Base-by-base conservation (phyloP, 495 filamentous ascomycete genomes). In the Podospora anserina region DNA sequence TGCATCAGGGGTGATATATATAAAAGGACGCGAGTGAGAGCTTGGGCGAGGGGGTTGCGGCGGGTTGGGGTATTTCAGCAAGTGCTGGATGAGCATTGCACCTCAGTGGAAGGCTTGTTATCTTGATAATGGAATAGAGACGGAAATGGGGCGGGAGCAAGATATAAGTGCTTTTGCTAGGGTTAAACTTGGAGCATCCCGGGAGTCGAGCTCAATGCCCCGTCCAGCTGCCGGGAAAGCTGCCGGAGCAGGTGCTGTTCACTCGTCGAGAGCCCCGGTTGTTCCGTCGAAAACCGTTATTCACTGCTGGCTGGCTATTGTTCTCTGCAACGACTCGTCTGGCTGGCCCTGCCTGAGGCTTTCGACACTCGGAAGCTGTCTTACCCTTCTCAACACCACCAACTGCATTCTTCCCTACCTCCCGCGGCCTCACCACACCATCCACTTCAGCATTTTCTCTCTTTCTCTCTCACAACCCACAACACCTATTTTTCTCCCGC, bases 331-430 rank as follows among this genome's bases (percentile, higher is more conserved):
- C 11, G 9, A 5, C 27, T 39, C 32, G 30, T 32, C 19, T 49
- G 61, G 61, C 1, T 63, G 49, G 61, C 32, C 61, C 61, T 63
- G 61, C 61, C 28, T 32, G 30, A 28, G 30, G 34, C 32, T 39
- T 20, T 26, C 61, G 30, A 63, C 16, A 13, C 32, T 49, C 32
- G 2, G 30, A 63, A 63, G 20, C 30, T 63, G 15, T 28, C 30
- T n/a, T 32, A 63, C 28, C 23, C n/a, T 32, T 32, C 27, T 32
- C 32, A 27, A 49, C 5, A 20, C 26, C 23, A 26, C 59, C 23
- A 61, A 61, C 59, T 61, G 15, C 30, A 15, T 18, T 18, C 26
- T 26, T 61, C 20, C 16, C 27, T 26, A 61, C 20, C 26, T 28
- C 1, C 59, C 20, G 0, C 3, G 16, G 18, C 59, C 11, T 28